Evolutionary conservation across 2,329 filamentous ascomycete species (phyloP).

Genomic region (Phaeosphaeriaceae sp.): DNA sequence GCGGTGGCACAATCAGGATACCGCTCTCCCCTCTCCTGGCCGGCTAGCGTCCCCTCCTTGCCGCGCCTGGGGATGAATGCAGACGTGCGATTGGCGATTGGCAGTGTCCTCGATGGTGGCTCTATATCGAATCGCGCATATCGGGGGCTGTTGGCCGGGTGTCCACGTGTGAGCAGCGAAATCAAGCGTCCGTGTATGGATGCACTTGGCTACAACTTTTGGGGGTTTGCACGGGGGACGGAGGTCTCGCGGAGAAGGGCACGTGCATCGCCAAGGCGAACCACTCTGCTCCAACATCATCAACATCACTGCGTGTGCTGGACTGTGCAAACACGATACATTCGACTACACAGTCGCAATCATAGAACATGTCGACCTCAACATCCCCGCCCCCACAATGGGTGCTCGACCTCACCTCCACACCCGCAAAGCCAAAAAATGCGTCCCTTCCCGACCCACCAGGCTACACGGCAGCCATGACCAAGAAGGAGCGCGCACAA

Average conservation of each 20-base stretch:
- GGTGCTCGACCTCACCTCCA: constrained; percentile 79
- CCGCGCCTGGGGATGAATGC: constrained; percentile 12
- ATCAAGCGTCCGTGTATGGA: constrained; percentile 3
- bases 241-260: constrained; percentile 31
- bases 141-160: constrained; percentile 6
- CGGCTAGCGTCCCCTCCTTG: constrained; percentile 36
- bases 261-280: constrained; percentile 33
- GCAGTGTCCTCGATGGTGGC: constrained; percentile 9
- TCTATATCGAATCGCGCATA: constrained; percentile 26
- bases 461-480: constrained; percentile 70
- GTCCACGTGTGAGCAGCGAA: not conserved
- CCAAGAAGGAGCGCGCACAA: constrained; percentile 48
- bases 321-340: too few relatives aligned
- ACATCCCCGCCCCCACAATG: constrained; percentile 71
- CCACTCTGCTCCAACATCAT: constrained; percentile 6
- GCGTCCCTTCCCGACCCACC: constrained; percentile 81
- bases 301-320: constrained; percentile 11
- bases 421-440: constrained; percentile 72
- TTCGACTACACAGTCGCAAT: not conserved
- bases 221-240: constrained; percentile 10
- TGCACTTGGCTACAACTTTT: constrained; percentile 18
- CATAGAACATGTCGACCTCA: constrained; percentile 22
- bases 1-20: constrained; percentile 25
- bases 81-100: constrained; percentile 19
- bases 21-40: constrained; percentile 31